phyloP scores from a whole-genome alignment of 192 early-diverging fungal species.

The Haplosporangium gracile region DNA sequence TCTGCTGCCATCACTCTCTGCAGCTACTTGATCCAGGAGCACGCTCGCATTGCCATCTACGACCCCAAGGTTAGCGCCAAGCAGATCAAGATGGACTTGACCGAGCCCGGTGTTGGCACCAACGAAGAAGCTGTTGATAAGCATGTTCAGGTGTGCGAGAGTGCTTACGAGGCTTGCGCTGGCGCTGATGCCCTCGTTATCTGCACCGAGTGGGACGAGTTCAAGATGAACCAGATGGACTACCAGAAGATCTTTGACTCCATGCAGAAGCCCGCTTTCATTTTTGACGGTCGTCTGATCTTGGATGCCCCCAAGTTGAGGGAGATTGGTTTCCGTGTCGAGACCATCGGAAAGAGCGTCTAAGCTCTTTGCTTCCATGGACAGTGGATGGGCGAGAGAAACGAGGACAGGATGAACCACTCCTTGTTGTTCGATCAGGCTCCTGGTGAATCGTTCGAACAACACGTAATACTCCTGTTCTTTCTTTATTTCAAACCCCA shows the following conservation, averaged over 20 bases:
- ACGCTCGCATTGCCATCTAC: constrained; percentile 83
- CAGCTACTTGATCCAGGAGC: constrained; percentile 83
- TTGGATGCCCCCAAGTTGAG: constrained; percentile 74
- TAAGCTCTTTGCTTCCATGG: constrained; percentile 10
- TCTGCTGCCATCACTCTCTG: constrained; percentile 90
- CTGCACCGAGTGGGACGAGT: constrained; percentile 93
- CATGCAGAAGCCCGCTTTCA: constrained; percentile 88
- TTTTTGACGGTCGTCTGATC: constrained; percentile 93
- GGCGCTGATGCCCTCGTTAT: constrained; percentile 85
- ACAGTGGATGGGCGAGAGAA: background rate
- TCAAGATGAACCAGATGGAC: constrained; percentile 76
- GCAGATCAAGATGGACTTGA: constrained; percentile 80
- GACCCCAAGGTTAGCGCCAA: constrained; percentile 88
- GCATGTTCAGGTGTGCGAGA: constrained; percentile 70
- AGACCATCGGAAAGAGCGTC: constrained; percentile 71
- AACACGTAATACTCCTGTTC: background rate
- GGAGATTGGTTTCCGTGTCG: constrained; percentile 84
- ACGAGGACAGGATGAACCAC: background rate
- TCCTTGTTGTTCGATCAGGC: background rate
- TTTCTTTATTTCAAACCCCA: background rate
- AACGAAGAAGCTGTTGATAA: constrained; percentile 66
- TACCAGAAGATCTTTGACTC: constrained; percentile 73
- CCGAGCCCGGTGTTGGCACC: constrained; percentile 67
- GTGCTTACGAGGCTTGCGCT: constrained; percentile 78
- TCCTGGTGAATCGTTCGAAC: constrained; percentile 1